Base-by-base conservation (phyloP, 805 yeast genomes). In the Candida hispaniensis region DNA sequence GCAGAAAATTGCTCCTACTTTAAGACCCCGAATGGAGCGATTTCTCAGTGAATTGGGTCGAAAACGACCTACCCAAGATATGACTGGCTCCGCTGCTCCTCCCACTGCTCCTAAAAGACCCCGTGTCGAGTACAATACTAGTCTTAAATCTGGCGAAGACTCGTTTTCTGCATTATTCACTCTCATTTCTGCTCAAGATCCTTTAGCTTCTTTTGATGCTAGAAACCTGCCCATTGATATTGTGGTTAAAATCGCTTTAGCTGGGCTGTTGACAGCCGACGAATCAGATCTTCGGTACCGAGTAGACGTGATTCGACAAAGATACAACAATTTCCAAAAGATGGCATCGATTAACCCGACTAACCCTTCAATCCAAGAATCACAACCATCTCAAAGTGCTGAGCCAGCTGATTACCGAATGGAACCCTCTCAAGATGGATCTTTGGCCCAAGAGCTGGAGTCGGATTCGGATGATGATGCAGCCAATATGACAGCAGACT, bases 191-290 rank as follows among this genome's bases (percentile, higher is more conserved):
- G 60, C 73, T 18, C 56, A 61, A 24, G 73, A 76, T 48, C 75
- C 75, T 32, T 59, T 81, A 40, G 66, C 72, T 18, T 66, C 66
- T 22, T 78, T 82, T 50, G 88, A 88, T 52, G 69, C 82, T 38
- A 64, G 81, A 2, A 59, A 70, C 7, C 59, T 91, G 6, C 78
- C 91, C 4, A 68, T 67, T 14, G 71, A 73, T 33, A 63, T 78
- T 1, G 66, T 85, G 39, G 67, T 66, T 14, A 66, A 70, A 27
- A 75, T 77, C 67, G 81, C 77, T 10, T 60, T 71, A 39, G 68
- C 71, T 2, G 83, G 94, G 0, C 60, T 91, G 39, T 60, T 65
- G 11, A 67, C 67, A 26, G 69, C 71, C 0, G 68, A 70, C 30
- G 58, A 66, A 0, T 60, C 61, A 3, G 67, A 64, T 40, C 61